Evolutionary conservation across 2,329 filamentous ascomycete genomes (phyloP).

Genomic region (Colletotrichum musae): DNA sequence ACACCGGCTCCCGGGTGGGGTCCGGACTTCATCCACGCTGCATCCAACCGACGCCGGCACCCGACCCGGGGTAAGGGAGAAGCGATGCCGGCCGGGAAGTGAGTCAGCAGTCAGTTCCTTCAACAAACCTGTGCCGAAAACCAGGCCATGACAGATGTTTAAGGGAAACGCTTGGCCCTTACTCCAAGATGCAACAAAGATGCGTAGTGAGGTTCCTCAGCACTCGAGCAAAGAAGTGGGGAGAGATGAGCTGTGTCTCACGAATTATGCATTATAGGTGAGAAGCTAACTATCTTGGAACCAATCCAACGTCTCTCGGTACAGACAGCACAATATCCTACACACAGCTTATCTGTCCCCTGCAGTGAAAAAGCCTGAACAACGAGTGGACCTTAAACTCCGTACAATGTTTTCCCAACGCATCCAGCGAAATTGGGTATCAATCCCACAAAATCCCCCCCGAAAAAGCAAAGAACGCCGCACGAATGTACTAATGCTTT

Average conservation of each 20-base stretch:
- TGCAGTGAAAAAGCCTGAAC: neutral
- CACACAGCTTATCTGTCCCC: conserved; percentile 3
- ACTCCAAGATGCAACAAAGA: no score
- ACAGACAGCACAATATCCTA: conserved; percentile 19
- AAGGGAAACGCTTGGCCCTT: no score
- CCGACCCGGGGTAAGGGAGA: neutral
- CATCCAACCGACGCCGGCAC: conserved; percentile 14
- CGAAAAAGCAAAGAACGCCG: conserved; percentile 23
- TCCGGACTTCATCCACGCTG: conserved; percentile 10
- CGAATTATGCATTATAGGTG: conserved; percentile 36
- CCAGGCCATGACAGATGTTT: no score
- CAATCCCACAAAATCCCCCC: conserved; percentile 26
- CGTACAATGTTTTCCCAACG: conserved; percentile 15
- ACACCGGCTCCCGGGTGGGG: conserved; percentile 24
- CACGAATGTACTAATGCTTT: neutral
- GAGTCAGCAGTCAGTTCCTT: no score
- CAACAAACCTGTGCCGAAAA: no score
- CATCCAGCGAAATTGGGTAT: conserved; percentile 38
- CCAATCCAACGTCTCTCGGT: neutral
- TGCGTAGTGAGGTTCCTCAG: no score
- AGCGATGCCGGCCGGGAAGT: neutral
- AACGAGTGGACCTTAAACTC: conserved; percentile 18
- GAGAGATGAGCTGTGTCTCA: conserved; percentile 3
- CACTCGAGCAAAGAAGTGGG: no score
- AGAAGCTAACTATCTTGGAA: conserved; percentile 8